phyloP scores from a whole-genome alignment of 164 flowering plant species.

The Magnolia kwangsiensis region DNA sequence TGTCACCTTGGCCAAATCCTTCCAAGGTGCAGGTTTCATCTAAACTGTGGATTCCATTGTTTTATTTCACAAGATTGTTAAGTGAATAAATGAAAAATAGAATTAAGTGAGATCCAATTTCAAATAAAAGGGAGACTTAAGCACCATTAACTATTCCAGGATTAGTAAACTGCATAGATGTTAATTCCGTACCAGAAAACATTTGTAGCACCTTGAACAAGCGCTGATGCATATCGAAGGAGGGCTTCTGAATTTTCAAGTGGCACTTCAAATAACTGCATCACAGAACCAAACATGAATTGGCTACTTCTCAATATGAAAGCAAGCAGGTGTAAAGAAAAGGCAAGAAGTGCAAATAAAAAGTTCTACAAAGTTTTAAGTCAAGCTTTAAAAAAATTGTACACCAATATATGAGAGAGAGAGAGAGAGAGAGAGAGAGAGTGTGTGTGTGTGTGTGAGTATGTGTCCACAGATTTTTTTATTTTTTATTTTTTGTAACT shows the following conservation, averaged over 20 bases:
- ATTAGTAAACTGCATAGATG: neutral
- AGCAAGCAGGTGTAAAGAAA: neutral
- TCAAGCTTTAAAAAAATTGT: too few species aligned
- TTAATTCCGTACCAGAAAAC: constrained; percentile 79
- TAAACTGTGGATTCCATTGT: neutral
- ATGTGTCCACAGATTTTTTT: too few species aligned
- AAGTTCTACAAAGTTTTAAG: too few species aligned
- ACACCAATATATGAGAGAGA: too few species aligned
- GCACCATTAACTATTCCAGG: neutral
- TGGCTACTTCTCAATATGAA: neutral
- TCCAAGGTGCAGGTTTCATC: neutral
- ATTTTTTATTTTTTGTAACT: too few species aligned
- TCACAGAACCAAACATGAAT: constrained; percentile 7
- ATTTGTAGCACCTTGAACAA: constrained; percentile 94
- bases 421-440: too few species aligned
- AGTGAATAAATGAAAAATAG: neutral
- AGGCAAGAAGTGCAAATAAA: neutral
- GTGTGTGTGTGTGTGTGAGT: too few species aligned
- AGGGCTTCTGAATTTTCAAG: constrained; percentile 67
- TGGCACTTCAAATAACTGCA: constrained; percentile 91
- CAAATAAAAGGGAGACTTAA: neutral
- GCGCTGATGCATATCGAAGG: constrained; percentile 92
- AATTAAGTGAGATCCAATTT: neutral
- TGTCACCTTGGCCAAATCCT: neutral
- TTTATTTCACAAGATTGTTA: neutral